These are phyloP conservation scores for Canavalia gladiata DNA, from an alignment of 306 rosid genomes.

Conservation along the genomic window DNA sequence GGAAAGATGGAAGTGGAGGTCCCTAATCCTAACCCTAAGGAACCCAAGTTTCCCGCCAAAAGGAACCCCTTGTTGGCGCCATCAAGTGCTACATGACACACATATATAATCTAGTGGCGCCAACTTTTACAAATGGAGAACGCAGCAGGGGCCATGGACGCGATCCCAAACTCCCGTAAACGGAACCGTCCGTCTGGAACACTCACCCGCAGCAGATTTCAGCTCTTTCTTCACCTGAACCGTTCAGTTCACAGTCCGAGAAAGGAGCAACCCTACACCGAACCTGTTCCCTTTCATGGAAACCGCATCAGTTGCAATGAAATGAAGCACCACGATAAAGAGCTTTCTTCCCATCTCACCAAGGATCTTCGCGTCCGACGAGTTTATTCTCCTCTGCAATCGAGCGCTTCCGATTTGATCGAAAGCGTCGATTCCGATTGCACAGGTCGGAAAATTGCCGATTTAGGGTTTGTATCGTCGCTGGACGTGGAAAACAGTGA, in stretches of 20 bases:
- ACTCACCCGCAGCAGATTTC: conserved; percentile 49
- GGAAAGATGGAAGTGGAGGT: no score
- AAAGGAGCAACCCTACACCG: not conserved
- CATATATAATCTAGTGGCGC: not conserved
- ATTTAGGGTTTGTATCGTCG: conserved; percentile 9
- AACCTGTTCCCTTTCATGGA: not conserved
- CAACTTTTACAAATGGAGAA: not conserved
- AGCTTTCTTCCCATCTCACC: conserved; percentile 20
- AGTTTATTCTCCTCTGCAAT: conserved; percentile 61
- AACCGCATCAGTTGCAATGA: conserved; percentile 27
- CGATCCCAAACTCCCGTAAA: conserved; percentile 39
- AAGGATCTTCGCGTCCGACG: conserved; percentile 82
- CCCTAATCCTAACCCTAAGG: no score
- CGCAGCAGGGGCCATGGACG: conserved; percentile 56
- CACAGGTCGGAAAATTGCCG: not conserved
- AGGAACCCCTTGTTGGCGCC: conserved; percentile 50
- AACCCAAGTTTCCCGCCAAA: conserved; percentile 52
- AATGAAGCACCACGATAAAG: conserved; percentile 22
- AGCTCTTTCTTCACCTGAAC: conserved; percentile 40
- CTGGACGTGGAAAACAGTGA: not conserved
- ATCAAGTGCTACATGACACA: not conserved
- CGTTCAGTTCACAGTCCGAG: conserved; percentile 36
- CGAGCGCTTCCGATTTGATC: conserved; percentile 23
- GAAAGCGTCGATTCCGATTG: not conserved
- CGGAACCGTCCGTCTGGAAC: conserved; percentile 35